Evolutionary conservation across 331 rosid genomes (phyloP).

Genomic region (Erythrophleum ivorense): DNA sequence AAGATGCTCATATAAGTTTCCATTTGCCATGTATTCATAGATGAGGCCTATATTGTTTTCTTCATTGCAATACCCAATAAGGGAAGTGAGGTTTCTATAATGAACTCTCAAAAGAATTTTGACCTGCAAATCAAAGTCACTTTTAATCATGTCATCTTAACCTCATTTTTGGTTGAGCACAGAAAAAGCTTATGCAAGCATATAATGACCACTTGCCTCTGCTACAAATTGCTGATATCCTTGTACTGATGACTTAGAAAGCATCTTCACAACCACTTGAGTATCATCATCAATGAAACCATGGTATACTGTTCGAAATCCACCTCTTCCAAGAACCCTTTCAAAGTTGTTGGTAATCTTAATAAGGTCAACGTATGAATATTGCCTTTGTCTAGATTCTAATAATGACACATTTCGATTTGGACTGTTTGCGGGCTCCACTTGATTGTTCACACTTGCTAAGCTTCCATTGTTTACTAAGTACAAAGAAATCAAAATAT

Average conservation of each 20-base stretch:
- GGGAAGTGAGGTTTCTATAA: conserved; percentile 66
- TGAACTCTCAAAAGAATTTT: conserved; percentile 68
- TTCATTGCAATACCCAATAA: conserved; percentile 63
- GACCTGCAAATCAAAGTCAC: conserved; percentile 45
- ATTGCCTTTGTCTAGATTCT: conserved; percentile 35
- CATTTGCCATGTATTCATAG: conserved; percentile 67
- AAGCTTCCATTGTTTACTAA: neutral
- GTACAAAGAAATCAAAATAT: neutral
- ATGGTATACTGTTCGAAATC: conserved; percentile 62
- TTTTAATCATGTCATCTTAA: neutral
- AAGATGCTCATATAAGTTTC: conserved; percentile 52
- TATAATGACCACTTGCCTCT: conserved; percentile 47
- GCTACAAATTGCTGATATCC: conserved; percentile 62
- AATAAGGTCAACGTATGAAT: conserved; percentile 40
- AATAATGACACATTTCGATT: conserved; percentile 6
- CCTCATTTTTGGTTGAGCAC: neutral
- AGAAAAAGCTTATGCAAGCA: neutral
- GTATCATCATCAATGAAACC: conserved; percentile 43
- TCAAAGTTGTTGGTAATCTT: conserved; percentile 56
- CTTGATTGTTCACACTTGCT: neutral
- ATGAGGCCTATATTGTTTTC: conserved; percentile 46
- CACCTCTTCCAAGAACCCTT: conserved; percentile 56
- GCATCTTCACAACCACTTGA: conserved; percentile 61
- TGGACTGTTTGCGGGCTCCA: neutral
- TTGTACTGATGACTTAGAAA: conserved; percentile 53